Percentiles rank a stretch among this genome's conserved stretches.
phyloP scores from a whole-genome alignment of 164 flowering plant genomes.

The Magnolia officinalis region DNA sequence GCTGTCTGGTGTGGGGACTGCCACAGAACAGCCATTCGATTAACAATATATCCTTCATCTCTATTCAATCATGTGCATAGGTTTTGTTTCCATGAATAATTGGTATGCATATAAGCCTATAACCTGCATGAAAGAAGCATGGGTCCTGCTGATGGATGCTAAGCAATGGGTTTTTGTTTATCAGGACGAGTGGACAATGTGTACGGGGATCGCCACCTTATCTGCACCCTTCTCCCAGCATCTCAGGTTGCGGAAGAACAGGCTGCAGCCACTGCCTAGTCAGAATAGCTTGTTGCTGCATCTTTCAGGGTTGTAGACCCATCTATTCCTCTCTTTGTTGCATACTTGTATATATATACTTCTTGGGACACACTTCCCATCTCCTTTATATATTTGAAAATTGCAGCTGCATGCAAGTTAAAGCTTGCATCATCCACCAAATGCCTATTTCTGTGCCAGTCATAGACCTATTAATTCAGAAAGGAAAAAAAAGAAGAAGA shows the following conservation, averaged over 20 bases:
- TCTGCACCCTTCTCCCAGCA: constrained; percentile 84
- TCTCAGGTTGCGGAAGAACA: constrained; percentile 64
- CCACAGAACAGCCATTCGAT: no score
- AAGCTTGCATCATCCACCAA: not conserved
- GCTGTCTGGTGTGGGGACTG: no score
- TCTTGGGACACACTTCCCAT: constrained; percentile 2
- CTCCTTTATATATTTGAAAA: not conserved
- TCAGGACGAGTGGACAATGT: constrained; percentile 97
- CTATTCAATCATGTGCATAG: no score
- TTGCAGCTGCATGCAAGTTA: constrained; percentile 2
- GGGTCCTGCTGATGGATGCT: not conserved
- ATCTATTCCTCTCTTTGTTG: not conserved
- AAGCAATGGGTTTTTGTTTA: not conserved
- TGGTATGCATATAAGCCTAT: no score
- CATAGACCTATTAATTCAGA: no score
- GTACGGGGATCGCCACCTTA: constrained; percentile 92
- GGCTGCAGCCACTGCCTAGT: constrained; percentile 82
- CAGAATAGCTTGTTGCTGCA: constrained; percentile 3
- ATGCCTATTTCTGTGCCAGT: not conserved
- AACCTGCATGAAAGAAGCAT: not conserved
- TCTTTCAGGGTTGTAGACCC: not conserved
- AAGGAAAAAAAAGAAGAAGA: no score
- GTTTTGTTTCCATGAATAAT: no score
- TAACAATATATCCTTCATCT: no score
- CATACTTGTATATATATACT: not conserved